Evolutionary conservation across 2,329 filamentous ascomycete genomes (phyloP).

Genomic region (Calonectria leucothoes): DNA sequence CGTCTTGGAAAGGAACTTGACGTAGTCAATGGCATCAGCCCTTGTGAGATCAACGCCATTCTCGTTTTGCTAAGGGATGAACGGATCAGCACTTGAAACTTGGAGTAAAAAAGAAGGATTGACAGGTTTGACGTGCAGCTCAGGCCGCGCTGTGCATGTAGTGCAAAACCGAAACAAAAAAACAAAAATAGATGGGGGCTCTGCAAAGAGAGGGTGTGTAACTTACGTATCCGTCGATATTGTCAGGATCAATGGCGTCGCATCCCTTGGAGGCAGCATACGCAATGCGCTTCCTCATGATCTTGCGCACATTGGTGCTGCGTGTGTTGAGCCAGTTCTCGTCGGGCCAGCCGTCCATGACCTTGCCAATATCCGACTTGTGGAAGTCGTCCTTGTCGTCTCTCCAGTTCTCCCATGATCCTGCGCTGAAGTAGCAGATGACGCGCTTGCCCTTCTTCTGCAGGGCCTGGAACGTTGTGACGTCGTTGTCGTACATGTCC

Average conservation of each 20-base stretch:
- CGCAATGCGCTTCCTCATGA: slow-evolving; percentile 72
- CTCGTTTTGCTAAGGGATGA: slow-evolving; percentile 60
- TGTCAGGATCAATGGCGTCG: slow-evolving; percentile 78
- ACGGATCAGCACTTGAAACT: slow-evolving; percentile 11
- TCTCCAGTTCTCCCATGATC: slow-evolving; percentile 74
- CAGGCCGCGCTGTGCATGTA: not conserved
- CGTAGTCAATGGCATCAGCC: slow-evolving; percentile 66
- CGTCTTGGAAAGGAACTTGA: slow-evolving; percentile 69
- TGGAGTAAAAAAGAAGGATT: too few species aligned
- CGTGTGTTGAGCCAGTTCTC: slow-evolving; percentile 75
- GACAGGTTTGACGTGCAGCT: not conserved
- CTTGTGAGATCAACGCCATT: slow-evolving; percentile 71
- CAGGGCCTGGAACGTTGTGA: slow-evolving; percentile 62
- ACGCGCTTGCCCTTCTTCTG: slow-evolving; percentile 68
- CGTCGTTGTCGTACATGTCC: slow-evolving; percentile 66
- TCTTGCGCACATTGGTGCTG: slow-evolving; percentile 67
- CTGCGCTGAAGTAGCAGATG: slow-evolving; percentile 82
- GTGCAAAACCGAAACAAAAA: not conserved
- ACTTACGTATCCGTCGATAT: slow-evolving; percentile 73
- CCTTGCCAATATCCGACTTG: slow-evolving; percentile 66
- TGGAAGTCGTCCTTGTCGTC: slow-evolving; percentile 67
- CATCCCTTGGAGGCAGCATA: slow-evolving; percentile 72
- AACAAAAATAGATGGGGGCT: not conserved
- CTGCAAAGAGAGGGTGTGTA: slow-evolving; percentile 23
- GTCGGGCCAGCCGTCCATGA: slow-evolving; percentile 71